Conservation (phyloP, 495 filamentous ascomycete species). For the Aspergillus bridgeri region DNA sequence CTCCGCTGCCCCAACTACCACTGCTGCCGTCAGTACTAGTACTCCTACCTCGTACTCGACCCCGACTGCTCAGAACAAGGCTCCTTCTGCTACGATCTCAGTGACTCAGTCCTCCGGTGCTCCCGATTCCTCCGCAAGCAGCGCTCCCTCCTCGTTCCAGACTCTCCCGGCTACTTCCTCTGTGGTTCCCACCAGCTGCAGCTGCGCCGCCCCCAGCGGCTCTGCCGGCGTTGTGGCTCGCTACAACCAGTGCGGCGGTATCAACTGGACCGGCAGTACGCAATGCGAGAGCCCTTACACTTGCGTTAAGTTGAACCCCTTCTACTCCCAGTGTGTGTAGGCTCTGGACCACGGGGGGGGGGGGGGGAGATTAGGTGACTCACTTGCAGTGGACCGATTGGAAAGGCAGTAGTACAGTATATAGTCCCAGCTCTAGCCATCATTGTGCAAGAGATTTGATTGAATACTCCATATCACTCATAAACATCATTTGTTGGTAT, state of each 20-base stretch:
- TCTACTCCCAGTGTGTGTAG: conserved; percentile 52
- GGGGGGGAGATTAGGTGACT: too few relatives aligned
- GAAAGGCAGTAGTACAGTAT: too few relatives aligned
- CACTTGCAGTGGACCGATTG: too few relatives aligned
- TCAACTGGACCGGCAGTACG: conserved; percentile 45
- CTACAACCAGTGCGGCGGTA: conserved; percentile 51
- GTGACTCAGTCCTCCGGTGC: conserved; percentile 8
- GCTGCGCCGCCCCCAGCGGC: conserved; percentile 9
- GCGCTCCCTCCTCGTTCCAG: neutral
- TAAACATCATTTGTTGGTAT: neutral
- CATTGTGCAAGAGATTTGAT: neutral
- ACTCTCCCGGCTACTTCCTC: neutral
- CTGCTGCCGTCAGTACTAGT: neutral
- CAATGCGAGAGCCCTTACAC: conserved; percentile 43
- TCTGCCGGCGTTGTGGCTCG: conserved; percentile 22
- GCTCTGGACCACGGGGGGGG: neutral
- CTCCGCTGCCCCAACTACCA: neutral
- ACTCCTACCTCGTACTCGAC: neutral
- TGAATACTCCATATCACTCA: neutral
- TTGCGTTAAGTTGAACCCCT: conserved; percentile 45
- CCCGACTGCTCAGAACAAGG: neutral
- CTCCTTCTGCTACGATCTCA: conserved; percentile 10
- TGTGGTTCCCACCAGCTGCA: neutral
- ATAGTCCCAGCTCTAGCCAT: conserved; percentile 1
- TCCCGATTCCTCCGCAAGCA: neutral